These are phyloP conservation scores for Primulina tabacum DNA, from an alignment of 257 asterid genomes.

Conservation along the genomic window DNA sequence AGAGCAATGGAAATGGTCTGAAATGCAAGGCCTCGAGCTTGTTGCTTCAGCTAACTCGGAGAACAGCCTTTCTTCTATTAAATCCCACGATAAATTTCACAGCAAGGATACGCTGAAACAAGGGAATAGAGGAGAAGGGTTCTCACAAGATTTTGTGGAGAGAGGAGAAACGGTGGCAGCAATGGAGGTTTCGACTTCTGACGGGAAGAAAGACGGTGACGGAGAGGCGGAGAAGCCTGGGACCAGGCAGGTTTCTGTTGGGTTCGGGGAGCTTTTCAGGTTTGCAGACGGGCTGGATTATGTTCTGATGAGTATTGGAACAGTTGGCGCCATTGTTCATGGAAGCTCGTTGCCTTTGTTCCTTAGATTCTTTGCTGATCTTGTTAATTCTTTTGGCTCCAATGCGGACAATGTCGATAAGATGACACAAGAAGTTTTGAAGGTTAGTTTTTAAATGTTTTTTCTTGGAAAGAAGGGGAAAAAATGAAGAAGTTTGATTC, in stretches of 20 bases:
- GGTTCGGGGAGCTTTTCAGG: conserved; percentile 70
- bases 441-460: conserved; percentile 39
- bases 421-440: conserved; percentile 91
- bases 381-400: conserved; percentile 92
- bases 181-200: conserved; percentile 29
- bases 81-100: background rate
- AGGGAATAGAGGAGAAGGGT: conserved; percentile 7
- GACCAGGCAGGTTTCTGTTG: conserved; percentile 48
- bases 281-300: conserved; percentile 88
- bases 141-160: conserved; percentile 24
- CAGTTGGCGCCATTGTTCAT: conserved; percentile 92
- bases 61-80: conserved; percentile 2
- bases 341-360: conserved; percentile 92
- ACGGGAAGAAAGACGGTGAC: conserved; percentile 36
- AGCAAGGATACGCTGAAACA: conserved; percentile 17
- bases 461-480: background rate
- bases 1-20: conserved; percentile 88
- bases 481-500: background rate
- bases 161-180: conserved; percentile 5
- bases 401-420: conserved; percentile 86
- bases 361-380: conserved; percentile 98
- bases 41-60: conserved; percentile 45
- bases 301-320: conserved; percentile 73
- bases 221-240: conserved; percentile 46
- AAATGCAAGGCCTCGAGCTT: conserved; percentile 74